phyloP scores from a whole-genome alignment of 441 rosid species.

The Populus trichocarpa region DNA sequence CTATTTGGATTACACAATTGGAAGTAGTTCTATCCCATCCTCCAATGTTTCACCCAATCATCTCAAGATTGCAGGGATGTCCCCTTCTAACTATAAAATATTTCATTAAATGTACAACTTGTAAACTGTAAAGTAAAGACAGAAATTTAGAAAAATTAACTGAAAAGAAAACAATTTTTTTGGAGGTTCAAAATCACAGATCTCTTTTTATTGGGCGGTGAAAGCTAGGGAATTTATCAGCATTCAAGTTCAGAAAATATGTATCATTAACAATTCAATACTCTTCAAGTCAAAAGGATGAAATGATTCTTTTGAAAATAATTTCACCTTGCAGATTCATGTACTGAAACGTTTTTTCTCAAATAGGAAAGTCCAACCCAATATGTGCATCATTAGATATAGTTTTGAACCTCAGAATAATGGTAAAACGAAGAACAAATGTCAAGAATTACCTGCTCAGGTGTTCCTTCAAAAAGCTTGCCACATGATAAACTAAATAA shows the following conservation, averaged over 20 bases:
- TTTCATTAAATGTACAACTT: neutral
- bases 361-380: neutral
- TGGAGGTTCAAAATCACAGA: neutral
- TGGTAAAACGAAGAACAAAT: neutral
- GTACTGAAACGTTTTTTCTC: neutral
- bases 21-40: neutral
- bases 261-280: neutral
- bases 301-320: neutral
- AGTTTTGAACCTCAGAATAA: neutral
- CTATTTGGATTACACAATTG: neutral
- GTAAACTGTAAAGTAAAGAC: neutral
- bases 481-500: conserved; percentile 98
- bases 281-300: neutral
- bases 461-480: conserved; percentile 91
- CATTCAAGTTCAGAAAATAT: neutral
- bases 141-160: neutral
- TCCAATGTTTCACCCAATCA: neutral
- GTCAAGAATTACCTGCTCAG: conserved; percentile 64
- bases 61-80: neutral
- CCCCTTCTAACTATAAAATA: neutral
- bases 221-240: neutral
- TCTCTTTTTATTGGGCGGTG: neutral
- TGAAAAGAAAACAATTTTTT: neutral
- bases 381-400: neutral
- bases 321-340: neutral